Conservation (phyloP, 176 grass and related monocot species). For the Lolium perenne region DNA sequence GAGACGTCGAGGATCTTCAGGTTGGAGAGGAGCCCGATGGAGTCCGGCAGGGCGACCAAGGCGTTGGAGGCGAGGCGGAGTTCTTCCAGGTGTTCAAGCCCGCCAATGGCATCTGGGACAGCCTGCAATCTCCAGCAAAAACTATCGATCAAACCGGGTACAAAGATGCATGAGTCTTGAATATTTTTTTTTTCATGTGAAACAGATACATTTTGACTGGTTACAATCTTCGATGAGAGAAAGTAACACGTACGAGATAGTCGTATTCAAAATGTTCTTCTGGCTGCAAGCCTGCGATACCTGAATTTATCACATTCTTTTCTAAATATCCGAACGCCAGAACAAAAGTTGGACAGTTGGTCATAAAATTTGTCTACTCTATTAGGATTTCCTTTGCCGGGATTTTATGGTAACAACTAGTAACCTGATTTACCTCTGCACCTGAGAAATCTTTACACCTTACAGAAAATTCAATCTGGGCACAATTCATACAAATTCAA, state of each 20-base stretch:
- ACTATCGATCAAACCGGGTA: neutral
- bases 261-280: neutral
- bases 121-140: conserved; percentile 38
- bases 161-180: neutral
- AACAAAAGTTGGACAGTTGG: too few relatives aligned
- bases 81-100: conserved; percentile 73
- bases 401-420: too few relatives aligned
- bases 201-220: neutral
- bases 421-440: too few relatives aligned
- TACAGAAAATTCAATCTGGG: too few relatives aligned
- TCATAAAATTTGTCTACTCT: too few relatives aligned
- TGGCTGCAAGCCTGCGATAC: neutral
- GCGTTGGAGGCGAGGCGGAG: conserved; percentile 64
- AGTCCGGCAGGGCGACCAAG: conserved; percentile 66
- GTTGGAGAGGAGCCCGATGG: conserved; percentile 77
- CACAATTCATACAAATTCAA: too few relatives aligned
- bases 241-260: neutral
- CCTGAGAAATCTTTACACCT: too few relatives aligned
- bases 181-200: neutral
- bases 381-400: too few relatives aligned
- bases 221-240: neutral
- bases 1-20: conserved; percentile 90
- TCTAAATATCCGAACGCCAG: neutral
- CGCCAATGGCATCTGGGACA: conserved; percentile 75
- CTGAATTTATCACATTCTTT: neutral